phyloP scores from a whole-genome alignment of 352 stramenopile genomes.

The Phytophthora pistaciae region DNA sequence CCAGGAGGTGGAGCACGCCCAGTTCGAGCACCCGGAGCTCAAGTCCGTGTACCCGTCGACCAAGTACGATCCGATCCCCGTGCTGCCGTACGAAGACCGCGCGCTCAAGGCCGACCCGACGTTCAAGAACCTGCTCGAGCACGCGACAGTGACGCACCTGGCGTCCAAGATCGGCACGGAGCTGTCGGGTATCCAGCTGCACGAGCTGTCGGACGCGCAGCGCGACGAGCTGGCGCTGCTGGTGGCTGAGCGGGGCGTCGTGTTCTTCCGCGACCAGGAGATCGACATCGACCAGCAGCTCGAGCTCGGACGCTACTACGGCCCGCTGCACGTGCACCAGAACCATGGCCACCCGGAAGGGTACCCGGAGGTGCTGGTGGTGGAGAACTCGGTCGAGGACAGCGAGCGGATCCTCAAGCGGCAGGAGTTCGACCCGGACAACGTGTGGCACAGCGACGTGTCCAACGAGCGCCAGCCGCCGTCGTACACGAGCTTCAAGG shows the following conservation, averaged over 20 bases:
- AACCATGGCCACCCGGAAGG: neutral
- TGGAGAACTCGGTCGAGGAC: conserved; percentile 4
- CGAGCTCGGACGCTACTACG: conserved; percentile 4
- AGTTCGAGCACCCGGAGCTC: conserved; percentile 5
- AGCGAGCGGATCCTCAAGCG: neutral
- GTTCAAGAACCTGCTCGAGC: conserved; percentile 5
- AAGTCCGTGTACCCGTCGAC: neutral
- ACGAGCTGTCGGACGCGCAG: neutral
- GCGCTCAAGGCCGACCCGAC: neutral
- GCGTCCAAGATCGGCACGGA: conserved; percentile 5
- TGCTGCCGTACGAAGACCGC: neutral
- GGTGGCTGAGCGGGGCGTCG: conserved; percentile 1
- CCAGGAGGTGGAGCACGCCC: conserved; percentile 2
- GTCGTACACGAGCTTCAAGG: conserved; percentile 6
- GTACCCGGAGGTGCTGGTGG: conserved; percentile 1
- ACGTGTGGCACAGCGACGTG: conserved; percentile 4
- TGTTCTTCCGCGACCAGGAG: conserved; percentile 5
- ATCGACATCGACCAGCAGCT: conserved; percentile 2
- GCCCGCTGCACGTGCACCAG: conserved; percentile 7
- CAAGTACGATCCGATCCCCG: conserved; percentile 6
- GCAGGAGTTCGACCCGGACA: conserved; percentile 1
- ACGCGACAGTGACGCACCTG: conserved; percentile 6
- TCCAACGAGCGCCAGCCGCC: conserved; percentile 3
- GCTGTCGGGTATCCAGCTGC: conserved; percentile 3
- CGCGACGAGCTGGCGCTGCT: conserved; percentile 5